Base-by-base conservation (phyloP, 305 asterid genomes). In the Plantago coronopus region DNA sequence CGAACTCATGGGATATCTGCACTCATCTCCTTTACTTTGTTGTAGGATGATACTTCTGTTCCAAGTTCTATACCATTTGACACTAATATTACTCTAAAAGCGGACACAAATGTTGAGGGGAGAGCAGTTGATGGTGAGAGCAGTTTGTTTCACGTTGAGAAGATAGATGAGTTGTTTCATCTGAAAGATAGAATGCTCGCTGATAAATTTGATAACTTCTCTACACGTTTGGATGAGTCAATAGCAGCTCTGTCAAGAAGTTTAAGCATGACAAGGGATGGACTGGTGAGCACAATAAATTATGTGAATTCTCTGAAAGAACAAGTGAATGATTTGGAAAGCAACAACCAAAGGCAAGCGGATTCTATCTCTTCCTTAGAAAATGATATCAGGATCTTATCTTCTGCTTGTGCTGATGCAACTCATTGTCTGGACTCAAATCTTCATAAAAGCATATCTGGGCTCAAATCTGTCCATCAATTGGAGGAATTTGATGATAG, bases 391-490 rank as follows among this genome's bases (percentile, higher is more conserved):
- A 68, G 71, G 80, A 80, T 75, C 72, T 70, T 89, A 37, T 71
- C 63, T 29, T 85, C 95, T 72, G 87, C 95, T 76, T 93, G 95
- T 74, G 42, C 74, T 45, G 79, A 79, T 79, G 91, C 87, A 76
- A 75, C 84, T 64, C 65, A 70, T 49, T 81, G 65, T 48, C 76
- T 89, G 76, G 83, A 79, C 64, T 69, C 67, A 64, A 79, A 81
- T 55, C 60, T 67, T 17, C 74, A 69, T 45, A 74, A 78, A 69
- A 71, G 69, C 74, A 48, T 73, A 19, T 69, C 73, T 7, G 80
- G 63, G 57, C 70, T 74, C 65, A 75, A 78, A 70, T 78, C 87
- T 59, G 61, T 67, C 53, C 65, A 59, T 49, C 73, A 66, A 62
- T 57, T 67, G 73, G 81, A 69, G 48, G 72, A 76, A 62, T 61